Percentiles rank a stretch among this genome's conserved stretches.
Conservation (phyloP, 2,329 filamentous ascomycete genomes). For the Orbilia oligospora region DNA sequence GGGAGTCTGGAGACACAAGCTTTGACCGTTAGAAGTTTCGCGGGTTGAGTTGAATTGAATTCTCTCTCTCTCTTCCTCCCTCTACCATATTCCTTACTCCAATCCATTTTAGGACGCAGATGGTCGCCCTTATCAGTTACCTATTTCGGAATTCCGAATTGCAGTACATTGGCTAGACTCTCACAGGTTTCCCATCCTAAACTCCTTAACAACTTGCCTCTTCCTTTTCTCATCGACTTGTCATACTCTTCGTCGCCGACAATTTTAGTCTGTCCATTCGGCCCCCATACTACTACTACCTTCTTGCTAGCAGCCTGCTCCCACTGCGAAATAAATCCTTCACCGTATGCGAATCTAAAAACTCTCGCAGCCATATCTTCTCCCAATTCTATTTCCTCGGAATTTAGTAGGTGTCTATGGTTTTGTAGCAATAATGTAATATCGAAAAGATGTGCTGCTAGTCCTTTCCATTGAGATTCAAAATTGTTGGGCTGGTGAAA, state of each 20-base stretch:
- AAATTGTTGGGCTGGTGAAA: conserved; percentile 48
- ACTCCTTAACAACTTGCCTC: conserved; percentile 28
- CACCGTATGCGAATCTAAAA: conserved; percentile 38
- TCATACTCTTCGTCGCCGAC: conserved; percentile 33
- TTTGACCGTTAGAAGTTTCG: too few relatives aligned
- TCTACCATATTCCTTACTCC: too few relatives aligned
- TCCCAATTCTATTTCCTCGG: conserved; percentile 29
- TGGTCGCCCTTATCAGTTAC: background rate
- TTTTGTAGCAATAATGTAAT: conserved; percentile 54
- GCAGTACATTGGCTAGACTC: conserved; percentile 37
- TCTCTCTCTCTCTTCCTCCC: too few relatives aligned
- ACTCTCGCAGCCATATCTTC: conserved; percentile 42
- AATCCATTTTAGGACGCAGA: too few relatives aligned
- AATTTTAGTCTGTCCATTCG: conserved; percentile 25
- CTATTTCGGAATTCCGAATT: conserved; percentile 35
- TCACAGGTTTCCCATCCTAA: conserved; percentile 44
- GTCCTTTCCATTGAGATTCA: conserved; percentile 53
- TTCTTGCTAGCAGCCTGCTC: background rate
- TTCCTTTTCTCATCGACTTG: conserved; percentile 27
- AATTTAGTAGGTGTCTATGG: conserved; percentile 18
- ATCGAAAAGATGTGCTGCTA: conserved; percentile 50
- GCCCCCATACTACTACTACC: conserved; percentile 37
- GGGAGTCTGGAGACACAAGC: too few relatives aligned
- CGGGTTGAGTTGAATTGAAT: too few relatives aligned
- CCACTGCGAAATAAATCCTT: conserved; percentile 24